Base-by-base conservation (phyloP, 768 basidiomycete genomes). In the Mycena latifolia region DNA sequence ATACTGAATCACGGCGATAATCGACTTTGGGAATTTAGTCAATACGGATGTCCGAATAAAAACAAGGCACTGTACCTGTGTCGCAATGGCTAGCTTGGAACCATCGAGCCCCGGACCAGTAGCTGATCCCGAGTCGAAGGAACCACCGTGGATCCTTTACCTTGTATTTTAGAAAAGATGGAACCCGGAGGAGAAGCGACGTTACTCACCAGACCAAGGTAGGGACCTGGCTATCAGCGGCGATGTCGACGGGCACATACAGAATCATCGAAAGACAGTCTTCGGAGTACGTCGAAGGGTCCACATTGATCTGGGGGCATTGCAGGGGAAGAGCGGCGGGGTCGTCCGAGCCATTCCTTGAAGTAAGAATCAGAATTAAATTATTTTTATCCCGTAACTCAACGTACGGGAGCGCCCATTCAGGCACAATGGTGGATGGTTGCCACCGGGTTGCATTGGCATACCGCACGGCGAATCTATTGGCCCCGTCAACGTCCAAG, bases 1-100 rank as follows among this genome's bases (percentile, higher is more conserved):
- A 72, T 96, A 95, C 76, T 96, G 94, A 22, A 94, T 80, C 20
- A 93, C 89, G 6, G 89, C 90, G 22, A 96, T 92, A 59, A 96
- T 89, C 3, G 92, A 89, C 46, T n/a, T n/a, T n/a, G n/a, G n/a
- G n/a, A n/a, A n/a, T n/a, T n/a, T n/a, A n/a, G n/a, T n/a, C n/a
- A n/a, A n/a, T n/a, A n/a, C n/a, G n/a, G n/a, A n/a, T n/a, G n/a
- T n/a, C n/a, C n/a, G n/a, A n/a, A n/a, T n/a, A n/a, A n/a, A n/a
- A n/a, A n/a, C n/a, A n/a, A n/a, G n/a, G n/a, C n/a, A n/a, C n/a
- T n/a, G n/a, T n/a, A n/a, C n/a, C n/a, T 87, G 81, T 4, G 91
- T 91, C 0, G 86, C 85, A 22, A 83, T 72, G 1, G 94, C 93
- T 20, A 96, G 85, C 5, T 83, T 85, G 3, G 92, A 90, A 1